Base-by-base conservation (phyloP, 805 yeast species). In the Cephaloascus albidus region DNA sequence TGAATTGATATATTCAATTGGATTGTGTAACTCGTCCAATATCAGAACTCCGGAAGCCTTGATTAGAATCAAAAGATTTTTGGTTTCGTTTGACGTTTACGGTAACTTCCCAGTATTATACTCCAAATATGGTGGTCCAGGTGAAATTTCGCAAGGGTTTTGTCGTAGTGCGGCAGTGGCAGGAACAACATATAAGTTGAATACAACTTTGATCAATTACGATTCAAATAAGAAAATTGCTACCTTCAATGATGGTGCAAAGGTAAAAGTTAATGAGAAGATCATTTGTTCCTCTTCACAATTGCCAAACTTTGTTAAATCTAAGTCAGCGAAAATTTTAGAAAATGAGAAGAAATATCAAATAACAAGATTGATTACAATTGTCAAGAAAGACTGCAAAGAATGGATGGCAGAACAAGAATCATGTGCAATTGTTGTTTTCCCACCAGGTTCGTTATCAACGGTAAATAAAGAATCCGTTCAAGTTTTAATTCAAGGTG, bases 141-240 rank as follows among this genome's bases (percentile, higher is more conserved):
- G 97, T 39, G 98, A 90, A 61, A 67, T 90, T 20, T 81, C 95
- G 14, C 98, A 90, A 63, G 98, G 97, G 2, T 90, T 93, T 60
- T 90, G 97, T 63, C 74, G 98, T 50, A 84, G 95, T 42, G 97
- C 97, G 3, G 98, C 98, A 12, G 97, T 90, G 45, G 97, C 93
- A 16, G 97, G 97, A 40, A 83, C 97, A 40, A 86, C 94, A 27
- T 90, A 93, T 63, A 87, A 88, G 58, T 68, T 90, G 40, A 78
- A 81, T 53, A 81, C 93, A 14, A 63, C 70, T 32, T 60, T 90
- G 38, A 63, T 63, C 4, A 74, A 76, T 30, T 87, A 67, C 60
- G 90, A 90, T 55, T 76, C 81, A 28, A 62, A 57, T 20, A 63
- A 76, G 23, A 81, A 84, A 51, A 65, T 78, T 18, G 96, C 95